Percentiles rank a stretch among this genome's conserved stretches.
phyloP scores from a whole-genome alignment of 805 yeast genomes.

The Suhomyces kilbournensis region DNA sequence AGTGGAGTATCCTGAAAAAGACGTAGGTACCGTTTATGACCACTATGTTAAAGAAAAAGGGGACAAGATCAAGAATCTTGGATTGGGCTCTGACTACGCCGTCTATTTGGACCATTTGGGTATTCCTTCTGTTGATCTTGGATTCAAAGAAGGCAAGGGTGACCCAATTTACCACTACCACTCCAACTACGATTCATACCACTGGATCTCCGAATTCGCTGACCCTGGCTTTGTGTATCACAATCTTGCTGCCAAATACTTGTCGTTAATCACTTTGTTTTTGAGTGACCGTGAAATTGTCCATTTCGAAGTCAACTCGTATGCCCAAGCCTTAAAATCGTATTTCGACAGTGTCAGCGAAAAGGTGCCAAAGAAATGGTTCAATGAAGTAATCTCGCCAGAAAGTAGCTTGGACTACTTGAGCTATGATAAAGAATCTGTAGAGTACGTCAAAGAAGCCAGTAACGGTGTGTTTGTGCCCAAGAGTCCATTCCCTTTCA shows the following conservation, averaged over 20 bases:
- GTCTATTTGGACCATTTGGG: constrained; percentile 67
- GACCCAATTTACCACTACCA: constrained; percentile 58
- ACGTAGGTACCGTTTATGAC: constrained; percentile 43
- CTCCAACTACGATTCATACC: constrained; percentile 56
- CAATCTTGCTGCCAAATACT: constrained; percentile 54
- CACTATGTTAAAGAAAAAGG: constrained; percentile 40
- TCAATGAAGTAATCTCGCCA: constrained; percentile 15
- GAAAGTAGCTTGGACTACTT: constrained; percentile 16
- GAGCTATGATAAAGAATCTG: constrained; percentile 12
- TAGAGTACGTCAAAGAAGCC: constrained; percentile 11
- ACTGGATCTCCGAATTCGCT: constrained; percentile 52
- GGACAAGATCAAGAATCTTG: constrained; percentile 39
- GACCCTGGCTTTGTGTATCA: constrained; percentile 56
- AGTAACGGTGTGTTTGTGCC: constrained; percentile 19
- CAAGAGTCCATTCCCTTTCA: constrained; percentile 14
- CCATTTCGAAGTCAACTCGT: constrained; percentile 44
- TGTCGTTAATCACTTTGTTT: constrained; percentile 53
- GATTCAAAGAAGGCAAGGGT: constrained; percentile 30
- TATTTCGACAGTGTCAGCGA: constrained; percentile 32
- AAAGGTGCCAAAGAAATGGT: constrained; percentile 36
- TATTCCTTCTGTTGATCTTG: constrained; percentile 57
- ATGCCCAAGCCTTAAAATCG: constrained; percentile 41
- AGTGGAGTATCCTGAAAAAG: constrained; percentile 42
- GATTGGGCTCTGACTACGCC: constrained; percentile 53
- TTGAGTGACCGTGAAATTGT: constrained; percentile 59